phyloP scores from a whole-genome alignment of 192 early-diverging fungal genomes.

The Mortierella alpina region DNA sequence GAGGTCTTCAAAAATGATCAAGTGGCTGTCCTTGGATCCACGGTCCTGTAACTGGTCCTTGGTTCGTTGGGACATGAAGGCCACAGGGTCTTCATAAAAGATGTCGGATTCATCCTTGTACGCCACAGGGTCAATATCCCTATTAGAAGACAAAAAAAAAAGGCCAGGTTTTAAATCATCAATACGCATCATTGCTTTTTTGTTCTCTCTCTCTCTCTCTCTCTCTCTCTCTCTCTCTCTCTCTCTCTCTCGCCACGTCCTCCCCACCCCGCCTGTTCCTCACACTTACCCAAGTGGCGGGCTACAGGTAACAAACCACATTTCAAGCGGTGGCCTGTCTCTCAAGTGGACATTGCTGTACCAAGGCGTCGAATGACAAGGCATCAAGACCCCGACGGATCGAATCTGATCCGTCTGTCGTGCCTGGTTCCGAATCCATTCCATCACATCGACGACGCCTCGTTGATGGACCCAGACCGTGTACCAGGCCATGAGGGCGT shows the following conservation, averaged over 20 bases:
- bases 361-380: slow-evolving; percentile 98
- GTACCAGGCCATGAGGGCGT: slow-evolving; percentile 78
- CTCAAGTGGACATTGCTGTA: slow-evolving; percentile 84
- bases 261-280: too few relatives aligned
- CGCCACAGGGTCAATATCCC: slow-evolving; percentile 20
- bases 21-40: slow-evolving; percentile 56
- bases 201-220: too few relatives aligned
- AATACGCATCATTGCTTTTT: background rate
- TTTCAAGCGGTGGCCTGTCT: slow-evolving; percentile 19
- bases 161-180: background rate
- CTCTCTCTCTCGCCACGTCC: too few relatives aligned
- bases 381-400: slow-evolving; percentile 87
- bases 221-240: too few relatives aligned
- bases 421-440: slow-evolving; percentile 70
- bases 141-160: slow-evolving; percentile 4
- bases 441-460: slow-evolving; percentile 90
- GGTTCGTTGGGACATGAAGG: slow-evolving; percentile 53
- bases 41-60: background rate
- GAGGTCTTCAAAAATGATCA: slow-evolving; percentile 84
- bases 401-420: slow-evolving; percentile 12
- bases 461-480: slow-evolving; percentile 86
- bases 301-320: slow-evolving; percentile 93
- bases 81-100: slow-evolving; percentile 78
- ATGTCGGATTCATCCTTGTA: slow-evolving; percentile 82
- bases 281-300: slow-evolving; percentile 84